Evolutionary conservation across 495 filamentous ascomycete species (phyloP).

Genomic region (Glonium stellatum): DNA sequence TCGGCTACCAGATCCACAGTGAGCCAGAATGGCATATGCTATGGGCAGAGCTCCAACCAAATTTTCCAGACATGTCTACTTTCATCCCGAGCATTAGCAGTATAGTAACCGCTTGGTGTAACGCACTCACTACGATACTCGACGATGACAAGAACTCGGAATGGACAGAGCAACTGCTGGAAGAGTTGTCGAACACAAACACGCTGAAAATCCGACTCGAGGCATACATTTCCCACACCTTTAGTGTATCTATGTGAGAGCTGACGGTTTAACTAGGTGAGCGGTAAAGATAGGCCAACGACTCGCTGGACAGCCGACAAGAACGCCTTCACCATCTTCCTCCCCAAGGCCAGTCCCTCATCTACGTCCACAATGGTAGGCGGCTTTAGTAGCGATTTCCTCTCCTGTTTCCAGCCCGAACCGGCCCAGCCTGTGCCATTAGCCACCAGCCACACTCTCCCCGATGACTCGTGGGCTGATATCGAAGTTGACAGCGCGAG

Average conservation of each 20-base stretch:
- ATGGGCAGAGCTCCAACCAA: slow-evolving; percentile 11
- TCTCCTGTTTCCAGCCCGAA: slow-evolving; percentile 7
- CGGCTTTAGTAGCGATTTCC: slow-evolving; percentile 3
- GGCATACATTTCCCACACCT: not conserved
- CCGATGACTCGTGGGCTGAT: slow-evolving; percentile 15
- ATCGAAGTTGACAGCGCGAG: slow-evolving; percentile 6
- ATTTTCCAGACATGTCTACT: slow-evolving; percentile 8
- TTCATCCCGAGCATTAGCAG: slow-evolving; percentile 9
- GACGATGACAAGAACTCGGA: slow-evolving; percentile 8
- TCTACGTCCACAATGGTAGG: not conserved
- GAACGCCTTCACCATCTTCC: slow-evolving; percentile 9
- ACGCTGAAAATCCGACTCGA: slow-evolving; percentile 4
- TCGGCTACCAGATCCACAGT: slow-evolving; percentile 9
- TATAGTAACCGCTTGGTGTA: slow-evolving; percentile 7
- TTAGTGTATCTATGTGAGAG: not conserved
- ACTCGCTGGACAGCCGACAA: slow-evolving; percentile 4
- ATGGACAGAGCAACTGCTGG: slow-evolving; percentile 9
- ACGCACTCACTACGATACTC: slow-evolving; percentile 1
- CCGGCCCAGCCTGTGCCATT: not conserved
- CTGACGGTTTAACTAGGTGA: not conserved
- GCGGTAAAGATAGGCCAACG: not conserved
- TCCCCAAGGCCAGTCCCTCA: not conserved
- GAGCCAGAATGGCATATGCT: slow-evolving; percentile 12
- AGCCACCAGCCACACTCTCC: not conserved
- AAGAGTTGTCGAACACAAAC: slow-evolving; percentile 6